Conservation (phyloP, 371 early-diverging fungal species). For the Scutellospora calospora region DNA sequence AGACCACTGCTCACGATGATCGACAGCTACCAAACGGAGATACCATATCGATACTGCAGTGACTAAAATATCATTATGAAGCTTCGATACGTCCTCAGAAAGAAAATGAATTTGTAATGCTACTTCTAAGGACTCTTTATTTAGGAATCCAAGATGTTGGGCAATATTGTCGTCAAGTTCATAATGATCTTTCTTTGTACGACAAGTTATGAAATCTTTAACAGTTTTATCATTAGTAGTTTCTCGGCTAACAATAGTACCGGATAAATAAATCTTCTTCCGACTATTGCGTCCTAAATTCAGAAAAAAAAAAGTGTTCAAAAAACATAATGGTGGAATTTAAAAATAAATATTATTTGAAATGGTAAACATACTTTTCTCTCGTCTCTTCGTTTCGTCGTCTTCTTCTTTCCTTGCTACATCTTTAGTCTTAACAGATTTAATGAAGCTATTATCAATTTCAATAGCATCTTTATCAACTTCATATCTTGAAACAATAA, state of each 20-base stretch:
- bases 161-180: neutral
- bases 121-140: neutral
- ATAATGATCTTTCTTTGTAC: neutral
- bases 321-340: neutral
- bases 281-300: no score
- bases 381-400: neutral
- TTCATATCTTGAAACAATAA: conserved; percentile 33
- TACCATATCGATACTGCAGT: conserved; percentile 30
- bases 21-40: neutral
- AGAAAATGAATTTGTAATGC: neutral
- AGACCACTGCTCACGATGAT: conserved; percentile 22
- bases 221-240: neutral
- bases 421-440: neutral
- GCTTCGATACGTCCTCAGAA: neutral
- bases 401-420: neutral
- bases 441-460: conserved; percentile 16
- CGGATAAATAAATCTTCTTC: neutral
- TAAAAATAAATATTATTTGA: no score
- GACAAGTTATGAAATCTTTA: neutral
- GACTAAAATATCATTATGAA: neutral
- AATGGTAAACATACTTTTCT: neutral
- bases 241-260: neutral
- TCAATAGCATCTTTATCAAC: conserved; percentile 11
- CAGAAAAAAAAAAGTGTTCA: no score
- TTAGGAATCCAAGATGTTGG: neutral